Percentiles rank a stretch among this genome's conserved stretches.
Evolutionary conservation across 306 rosid species (phyloP).

Genomic region (Dalbergia cultrata): DNA sequence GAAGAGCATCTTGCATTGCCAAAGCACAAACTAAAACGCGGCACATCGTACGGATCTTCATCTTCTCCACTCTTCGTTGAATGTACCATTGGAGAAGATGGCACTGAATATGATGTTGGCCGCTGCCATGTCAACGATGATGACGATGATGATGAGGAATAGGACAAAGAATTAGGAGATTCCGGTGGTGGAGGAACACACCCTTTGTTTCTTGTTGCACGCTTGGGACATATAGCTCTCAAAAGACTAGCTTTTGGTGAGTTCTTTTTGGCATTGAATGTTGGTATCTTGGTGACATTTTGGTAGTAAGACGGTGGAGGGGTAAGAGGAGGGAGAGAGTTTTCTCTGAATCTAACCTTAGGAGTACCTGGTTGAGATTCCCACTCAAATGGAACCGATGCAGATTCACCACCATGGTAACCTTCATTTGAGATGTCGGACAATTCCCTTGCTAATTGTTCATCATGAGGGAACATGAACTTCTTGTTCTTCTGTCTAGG

Average conservation of each 20-base stretch:
- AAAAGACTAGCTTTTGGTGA: slow-evolving; percentile 44
- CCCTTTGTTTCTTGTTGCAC: slow-evolving; percentile 29
- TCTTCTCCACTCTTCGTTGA: slow-evolving; percentile 35
- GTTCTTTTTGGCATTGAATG: slow-evolving; percentile 39
- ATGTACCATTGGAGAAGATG: slow-evolving; percentile 57
- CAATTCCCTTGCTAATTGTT: slow-evolving; percentile 36
- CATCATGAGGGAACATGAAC: slow-evolving; percentile 30
- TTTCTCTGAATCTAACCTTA: slow-evolving; percentile 44
- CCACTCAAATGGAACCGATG: slow-evolving; percentile 57
- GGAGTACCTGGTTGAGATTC: slow-evolving; percentile 68
- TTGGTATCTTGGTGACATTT: slow-evolving; percentile 39
- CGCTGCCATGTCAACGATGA: slow-evolving; percentile 30
- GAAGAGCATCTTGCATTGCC: slow-evolving; percentile 60
- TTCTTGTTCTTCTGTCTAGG: slow-evolving; percentile 21
- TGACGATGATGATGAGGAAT: slow-evolving; percentile 49
- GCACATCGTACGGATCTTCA: slow-evolving; percentile 46
- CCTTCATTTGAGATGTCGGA: slow-evolving; percentile 53
- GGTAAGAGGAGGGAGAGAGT: slow-evolving; percentile 55
- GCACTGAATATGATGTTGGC: slow-evolving; percentile 46
- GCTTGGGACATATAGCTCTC: slow-evolving; percentile 57
- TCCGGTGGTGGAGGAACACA: neutral
- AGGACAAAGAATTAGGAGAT: slow-evolving; percentile 29
- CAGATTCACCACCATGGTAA: slow-evolving; percentile 48
- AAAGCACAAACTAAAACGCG: slow-evolving; percentile 41
- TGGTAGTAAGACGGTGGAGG: slow-evolving; percentile 64